A percentile compares a stretch with the other conserved stretches of the same genome.
Conservation (phyloP, 1,139 yeast genomes). For the Protomyces lactucae-debilis region DNA sequence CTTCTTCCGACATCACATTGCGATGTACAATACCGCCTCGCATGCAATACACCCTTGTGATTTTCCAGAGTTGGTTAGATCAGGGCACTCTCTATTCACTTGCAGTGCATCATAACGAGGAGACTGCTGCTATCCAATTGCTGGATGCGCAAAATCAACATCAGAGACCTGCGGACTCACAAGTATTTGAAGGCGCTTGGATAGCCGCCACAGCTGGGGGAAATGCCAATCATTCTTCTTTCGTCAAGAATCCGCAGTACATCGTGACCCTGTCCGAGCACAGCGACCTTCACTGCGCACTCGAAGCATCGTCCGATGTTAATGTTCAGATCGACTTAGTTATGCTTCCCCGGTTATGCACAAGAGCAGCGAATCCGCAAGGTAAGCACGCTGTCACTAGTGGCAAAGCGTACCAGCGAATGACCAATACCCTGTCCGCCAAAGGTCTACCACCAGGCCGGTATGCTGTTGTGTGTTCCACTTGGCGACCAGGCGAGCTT, state of each 20-base stretch:
- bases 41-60: constrained; percentile 34
- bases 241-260: constrained; percentile 61
- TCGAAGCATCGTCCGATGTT: constrained; percentile 41
- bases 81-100: constrained; percentile 36
- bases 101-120: constrained; percentile 43
- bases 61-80: constrained; percentile 31
- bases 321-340: background rate
- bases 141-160: constrained; percentile 35
- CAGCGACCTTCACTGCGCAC: constrained; percentile 30
- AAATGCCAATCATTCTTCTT: constrained; percentile 50
- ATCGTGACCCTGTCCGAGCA: constrained; percentile 37
- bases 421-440: constrained; percentile 17
- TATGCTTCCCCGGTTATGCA: background rate
- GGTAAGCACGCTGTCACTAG: constrained; percentile 24
- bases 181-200: constrained; percentile 49
- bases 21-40: constrained; percentile 35
- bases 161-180: constrained; percentile 29
- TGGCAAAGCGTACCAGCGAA: constrained; percentile 28
- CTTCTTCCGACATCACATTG: constrained; percentile 37
- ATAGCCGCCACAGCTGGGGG: constrained; percentile 51
- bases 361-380: constrained; percentile 13
- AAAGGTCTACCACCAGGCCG: constrained; percentile 22
- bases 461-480: constrained; percentile 29
- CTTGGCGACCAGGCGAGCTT: constrained; percentile 23
- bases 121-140: constrained; percentile 39